Evolutionary conservation across 768 basidiomycete species (phyloP).

Genomic region (Macrocybe gigantea): DNA sequence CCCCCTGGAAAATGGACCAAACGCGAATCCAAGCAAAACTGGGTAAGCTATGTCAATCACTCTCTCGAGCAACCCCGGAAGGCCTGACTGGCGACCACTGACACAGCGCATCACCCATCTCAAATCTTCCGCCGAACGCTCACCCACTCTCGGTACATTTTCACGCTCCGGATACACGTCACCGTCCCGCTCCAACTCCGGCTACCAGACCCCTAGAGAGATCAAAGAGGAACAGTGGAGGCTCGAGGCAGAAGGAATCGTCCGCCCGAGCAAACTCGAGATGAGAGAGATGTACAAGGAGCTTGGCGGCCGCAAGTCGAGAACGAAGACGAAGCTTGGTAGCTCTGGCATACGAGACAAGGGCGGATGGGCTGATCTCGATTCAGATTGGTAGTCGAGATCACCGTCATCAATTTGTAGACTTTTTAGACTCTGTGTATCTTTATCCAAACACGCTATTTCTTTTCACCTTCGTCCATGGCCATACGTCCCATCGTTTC

Average conservation of each 20-base stretch:
- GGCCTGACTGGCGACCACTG: constrained; percentile 3
- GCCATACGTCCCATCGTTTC: constrained; percentile 41
- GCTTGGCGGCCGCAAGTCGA: constrained; percentile 77
- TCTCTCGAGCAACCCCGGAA: constrained; percentile 3
- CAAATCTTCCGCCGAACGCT: constrained; percentile 35
- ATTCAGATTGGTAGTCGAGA: constrained; percentile 12
- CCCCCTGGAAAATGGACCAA: constrained; percentile 89
- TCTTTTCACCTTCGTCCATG: constrained; percentile 1
- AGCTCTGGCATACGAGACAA: constrained; percentile 62
- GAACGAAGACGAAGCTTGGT: constrained; percentile 70
- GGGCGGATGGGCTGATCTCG: constrained; percentile 63
- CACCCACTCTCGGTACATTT: constrained; percentile 26
- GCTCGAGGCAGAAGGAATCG: constrained; percentile 41
- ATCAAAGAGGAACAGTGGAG: constrained; percentile 74
- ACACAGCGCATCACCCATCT: constrained; percentile 48
- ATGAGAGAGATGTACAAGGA: constrained; percentile 93
- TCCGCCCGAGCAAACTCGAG: constrained; percentile 68
- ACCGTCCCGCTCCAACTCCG: constrained; percentile 37
- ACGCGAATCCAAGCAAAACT: constrained; percentile 90
- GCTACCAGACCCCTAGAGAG: constrained; percentile 76
- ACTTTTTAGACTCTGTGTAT: background rate
- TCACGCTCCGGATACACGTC: constrained; percentile 46
- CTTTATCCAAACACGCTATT: background rate
- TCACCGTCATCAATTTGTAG: background rate
- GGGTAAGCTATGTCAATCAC: constrained; percentile 43